Base-by-base conservation (phyloP, 352 stramenopile species). In the Globisporangium radiosum region DNA sequence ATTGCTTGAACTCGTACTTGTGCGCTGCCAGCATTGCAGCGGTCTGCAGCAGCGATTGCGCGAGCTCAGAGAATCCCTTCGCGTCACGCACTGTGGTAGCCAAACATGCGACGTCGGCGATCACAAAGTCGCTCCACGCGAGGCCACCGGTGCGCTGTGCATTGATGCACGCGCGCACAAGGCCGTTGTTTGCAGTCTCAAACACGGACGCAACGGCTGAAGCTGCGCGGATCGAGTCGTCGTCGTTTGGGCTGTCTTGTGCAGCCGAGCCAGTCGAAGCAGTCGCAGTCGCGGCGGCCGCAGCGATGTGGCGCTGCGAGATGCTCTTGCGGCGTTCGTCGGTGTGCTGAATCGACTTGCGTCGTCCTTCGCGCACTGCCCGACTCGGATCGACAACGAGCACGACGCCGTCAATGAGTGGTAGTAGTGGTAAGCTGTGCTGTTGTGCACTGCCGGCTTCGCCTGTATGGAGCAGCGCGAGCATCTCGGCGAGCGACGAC, bases 101-200 rank as follows among this genome's bases (percentile, higher is more conserved):
- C 11, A 14, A 50, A 39, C 8, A 62, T 65, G 38, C 55, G 17
- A 92, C 38, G 36, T 81, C 70, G 0, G 76, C 70, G 57, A 90
- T 88, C n/a, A 73, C 65, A 57, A 92, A 89, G 62, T 90, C 82
- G n/a, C 70, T 89, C 82, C 82, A 90, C 65, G 87, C 72, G 33
- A 92, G 56, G 0, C 79, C 76, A 3, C 79, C 76, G 14, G 79
- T 61, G 14, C 39, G 62, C 1, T 74, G 60, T 19, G 69, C 68
- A 14, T 81, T 64, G 40, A 76, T 79, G 7, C 86, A 70, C 5
- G 66, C 52, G 19, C 64, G 65, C 5, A 86, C 64, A 7, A 81
- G 57, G 13, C 53, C 49, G 60, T 81, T 86, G 25, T 33, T 33
- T 7, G 69, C 57, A 0, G 65, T 68, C 39, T 81, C 66, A 58